Evolutionary conservation across 805 yeast genomes (phyloP), one percentile per base, ranked within the genome.

Genomic region (Millerozyma acaciae): DNA sequence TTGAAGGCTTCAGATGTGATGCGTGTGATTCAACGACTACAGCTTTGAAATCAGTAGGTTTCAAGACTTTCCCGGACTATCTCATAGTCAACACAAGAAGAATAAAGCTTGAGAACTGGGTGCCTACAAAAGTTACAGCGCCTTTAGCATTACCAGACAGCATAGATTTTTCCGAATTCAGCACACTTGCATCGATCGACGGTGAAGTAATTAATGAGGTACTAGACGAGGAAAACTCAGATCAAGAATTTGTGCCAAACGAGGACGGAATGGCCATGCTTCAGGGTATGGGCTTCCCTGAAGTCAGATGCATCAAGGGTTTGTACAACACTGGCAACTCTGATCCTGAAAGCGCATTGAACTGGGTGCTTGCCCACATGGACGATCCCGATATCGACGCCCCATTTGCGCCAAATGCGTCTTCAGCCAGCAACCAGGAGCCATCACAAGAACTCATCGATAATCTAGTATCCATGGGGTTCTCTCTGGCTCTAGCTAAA

Each of bases 311-410:
- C 26, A 65, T 65, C 19, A 75, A 79, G 45, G 96, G 90, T 0
- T 63, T 90, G 21, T 80, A 68, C 45, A 60, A 74, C 14, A 86
- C 95, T 0, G 90, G 87, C 0, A 88, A 88, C 46, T 43, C 56
- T 0, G 50, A 64, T 39, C 57, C 62, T 0, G 97, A 90, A 42
- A 69, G 70, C 5, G 96, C 97, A 0, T 79, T 84, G 84, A 84
- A 86, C 46, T 86, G 97, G 95, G 53, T 93, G 5, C 81, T 93
- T 50, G 83, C 73, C 14, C 95, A 89, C 50, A 76, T 87, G 80
- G 97, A 89, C 16, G 96, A 86, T 54, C 53, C 79, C 1, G 83
- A 76, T 47, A 73, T 89, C 27, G 94, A 89, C 53, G 76, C 60
- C 5, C 82, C 85, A 1, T 67, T 83, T 16, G 58, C 44, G 2